These are phyloP conservation scores for Cutaneotrichosporon sp. DNA, from an alignment of 1,284 basidiomycete species.

Conservation along the genomic window DNA sequence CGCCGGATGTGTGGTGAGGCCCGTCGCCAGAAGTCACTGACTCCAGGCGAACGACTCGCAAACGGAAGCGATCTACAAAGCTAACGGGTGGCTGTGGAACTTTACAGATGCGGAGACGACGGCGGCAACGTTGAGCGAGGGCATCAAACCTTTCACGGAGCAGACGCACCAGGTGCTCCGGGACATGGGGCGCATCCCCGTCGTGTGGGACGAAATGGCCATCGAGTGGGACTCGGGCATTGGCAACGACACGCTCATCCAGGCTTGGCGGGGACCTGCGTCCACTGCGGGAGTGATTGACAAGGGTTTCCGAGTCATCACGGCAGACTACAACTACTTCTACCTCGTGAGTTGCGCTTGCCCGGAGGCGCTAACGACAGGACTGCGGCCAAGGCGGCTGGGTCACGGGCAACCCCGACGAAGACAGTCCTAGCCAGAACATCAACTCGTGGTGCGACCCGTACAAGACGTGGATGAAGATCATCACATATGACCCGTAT, in stretches of 20 bases:
- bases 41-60: conserved; percentile 52
- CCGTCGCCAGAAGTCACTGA: too few species aligned
- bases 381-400: conserved; percentile 76
- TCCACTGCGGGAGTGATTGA: conserved; percentile 52
- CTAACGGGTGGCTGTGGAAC: conserved; percentile 21
- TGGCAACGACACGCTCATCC: conserved; percentile 62
- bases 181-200: conserved; percentile 55
- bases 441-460: conserved; percentile 63
- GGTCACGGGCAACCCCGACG: conserved; percentile 53
- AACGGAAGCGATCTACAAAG: conserved; percentile 51
- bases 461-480: conserved; percentile 71
- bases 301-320: conserved; percentile 60
- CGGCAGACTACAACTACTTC: conserved; percentile 67
- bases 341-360: conserved; percentile 56
- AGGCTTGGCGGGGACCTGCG: conserved; percentile 63
- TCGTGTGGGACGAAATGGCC: conserved; percentile 66
- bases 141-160: conserved; percentile 60
- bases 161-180: conserved; percentile 54
- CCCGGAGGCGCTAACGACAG: conserved; percentile 23
- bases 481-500: conserved; percentile 55
- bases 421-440: conserved; percentile 19
- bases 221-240: conserved; percentile 47
- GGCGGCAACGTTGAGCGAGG: conserved; percentile 57
- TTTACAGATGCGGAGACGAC: conserved; percentile 50
- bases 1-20: conserved; percentile 58